Evolutionary conservation across 805 yeast genomes (phyloP), one percentile per base, ranked within the genome.

Genomic region (Metschnikowia bowlesiae): DNA sequence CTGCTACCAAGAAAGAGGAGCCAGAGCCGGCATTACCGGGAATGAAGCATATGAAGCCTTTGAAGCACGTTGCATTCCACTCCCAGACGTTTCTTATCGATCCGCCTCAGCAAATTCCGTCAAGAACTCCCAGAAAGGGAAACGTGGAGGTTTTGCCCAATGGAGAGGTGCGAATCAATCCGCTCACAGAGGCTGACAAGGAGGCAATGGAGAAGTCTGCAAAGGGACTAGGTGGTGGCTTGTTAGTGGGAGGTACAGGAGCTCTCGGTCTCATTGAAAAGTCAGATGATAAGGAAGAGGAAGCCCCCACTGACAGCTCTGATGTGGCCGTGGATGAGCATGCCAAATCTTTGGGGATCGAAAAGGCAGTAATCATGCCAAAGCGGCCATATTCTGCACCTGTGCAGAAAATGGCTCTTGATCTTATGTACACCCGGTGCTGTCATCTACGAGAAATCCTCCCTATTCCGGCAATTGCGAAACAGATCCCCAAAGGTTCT

Each of bases 361-460:
- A 57, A 29, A 55, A 55, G 32, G 51, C 60, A 4, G 48, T 53
- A 47, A 31, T 50, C 10, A 47, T 39, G 26, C 31, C 33, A 14
- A 50, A 41, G 8, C 28, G 53, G 18, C 56, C 57, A 4, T 71
- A 70, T 54, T 57, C 65, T 11, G 62, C 58, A 0, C 76, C 76
- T 1, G 65, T 70, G 10, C 62, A 71, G 53, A 73, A 71, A 49
- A 73, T 73, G 77, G 76, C 77, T 0, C 77, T 86, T 47, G 96
- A 89, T 59, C 78, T 82, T 42, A 75, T 92, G 61, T 91, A 91
- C 67, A 89, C 97, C 1, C 74, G 97, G 56, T 92, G 97, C 66
- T 91, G 97, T 64, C 97, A 91, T 66, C 71, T 91, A 51, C 75
- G 97, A 49, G 97, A 91, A 61, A 91, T 91, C 50, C 66, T 91